phyloP scores from a whole-genome alignment of 192 early-diverging fungal species.

The Podila verticillata region DNA sequence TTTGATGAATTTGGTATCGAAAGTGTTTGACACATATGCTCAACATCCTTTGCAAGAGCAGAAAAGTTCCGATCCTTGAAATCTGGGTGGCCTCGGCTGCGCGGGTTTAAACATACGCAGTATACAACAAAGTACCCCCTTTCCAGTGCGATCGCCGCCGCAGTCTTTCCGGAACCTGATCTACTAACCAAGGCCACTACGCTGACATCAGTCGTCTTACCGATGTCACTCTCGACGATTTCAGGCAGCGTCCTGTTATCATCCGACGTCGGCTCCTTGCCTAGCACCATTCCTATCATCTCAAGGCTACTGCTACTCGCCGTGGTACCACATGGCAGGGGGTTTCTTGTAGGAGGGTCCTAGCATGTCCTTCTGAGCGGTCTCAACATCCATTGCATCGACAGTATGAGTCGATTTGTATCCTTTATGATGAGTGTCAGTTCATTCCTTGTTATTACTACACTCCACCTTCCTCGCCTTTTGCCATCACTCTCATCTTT shows the following conservation, averaged over 20 bases:
- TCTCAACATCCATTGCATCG: slow-evolving; percentile 12
- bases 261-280: slow-evolving; percentile 20
- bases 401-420: slow-evolving; percentile 6
- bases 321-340: slow-evolving; percentile 20
- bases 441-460: no score
- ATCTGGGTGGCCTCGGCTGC: not conserved
- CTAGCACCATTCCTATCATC: slow-evolving; percentile 37
- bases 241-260: slow-evolving; percentile 22
- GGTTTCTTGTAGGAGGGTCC: slow-evolving; percentile 27
- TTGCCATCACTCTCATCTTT: no score
- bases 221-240: slow-evolving; percentile 17
- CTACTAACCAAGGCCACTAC: slow-evolving; percentile 23
- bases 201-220: slow-evolving; percentile 1
- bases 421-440: not conserved
- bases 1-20: not conserved
- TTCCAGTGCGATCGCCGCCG: slow-evolving; percentile 24
- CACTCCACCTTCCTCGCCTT: no score
- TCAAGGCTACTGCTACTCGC: slow-evolving; percentile 15
- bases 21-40: not conserved
- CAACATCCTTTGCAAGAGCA: slow-evolving; percentile 27
- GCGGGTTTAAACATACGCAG: slow-evolving; percentile 6
- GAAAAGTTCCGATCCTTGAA: slow-evolving; percentile 31
- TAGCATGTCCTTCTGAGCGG: slow-evolving; percentile 23
- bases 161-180: slow-evolving; percentile 50
- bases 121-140: slow-evolving; percentile 43